Percentiles rank a stretch among this genome's conserved stretches.
phyloP scores from a whole-genome alignment of 306 rosid genomes.

The Sindora glabra region DNA sequence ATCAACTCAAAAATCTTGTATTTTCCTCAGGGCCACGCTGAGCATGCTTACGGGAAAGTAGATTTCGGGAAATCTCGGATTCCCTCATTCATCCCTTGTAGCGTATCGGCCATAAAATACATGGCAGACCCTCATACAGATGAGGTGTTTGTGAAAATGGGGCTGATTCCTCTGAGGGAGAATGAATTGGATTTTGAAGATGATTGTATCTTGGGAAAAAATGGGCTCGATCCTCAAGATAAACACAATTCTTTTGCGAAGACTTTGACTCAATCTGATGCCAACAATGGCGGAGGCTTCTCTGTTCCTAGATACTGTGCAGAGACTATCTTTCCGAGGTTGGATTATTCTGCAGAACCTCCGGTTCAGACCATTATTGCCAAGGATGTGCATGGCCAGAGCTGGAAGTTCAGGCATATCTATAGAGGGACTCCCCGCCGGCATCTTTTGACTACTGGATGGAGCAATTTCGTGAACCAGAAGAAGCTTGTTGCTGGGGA shows the following conservation, averaged over 20 bases:
- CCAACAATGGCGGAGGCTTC: conserved; percentile 96
- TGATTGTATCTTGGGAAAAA: conserved; percentile 35
- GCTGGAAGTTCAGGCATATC: conserved; percentile 94
- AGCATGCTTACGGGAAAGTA: conserved; percentile 45
- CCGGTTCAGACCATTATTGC: conserved; percentile 84
- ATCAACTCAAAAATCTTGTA: conserved; percentile 71
- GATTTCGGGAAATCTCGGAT: conserved; percentile 48
- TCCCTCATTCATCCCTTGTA: conserved; percentile 58
- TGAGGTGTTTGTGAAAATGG: conserved; percentile 73
- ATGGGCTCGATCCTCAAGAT: conserved; percentile 35
- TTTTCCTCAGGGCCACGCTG: conserved; percentile 96
- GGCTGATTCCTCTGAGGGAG: conserved; percentile 49
- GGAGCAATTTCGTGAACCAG: conserved; percentile 95
- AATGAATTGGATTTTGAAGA: conserved; percentile 36
- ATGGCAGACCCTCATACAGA: conserved; percentile 90
- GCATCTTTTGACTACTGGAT: conserved; percentile 92
- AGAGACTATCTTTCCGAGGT: conserved; percentile 80
- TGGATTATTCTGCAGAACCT: conserved; percentile 77
- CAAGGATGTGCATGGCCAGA: conserved; percentile 85
- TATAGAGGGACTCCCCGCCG: conserved; percentile 98
- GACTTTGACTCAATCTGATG: conserved; percentile 96
- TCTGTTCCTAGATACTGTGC: conserved; percentile 98
- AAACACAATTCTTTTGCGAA: conserved; percentile 75
- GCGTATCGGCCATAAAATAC: conserved; percentile 53
- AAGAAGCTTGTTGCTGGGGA: conserved; percentile 99